Percentiles rank a stretch among this genome's conserved stretches.
These are phyloP conservation scores for Tardiomyces depauwii DNA, from an alignment of 1,139 yeast genomes.

Conservation along the genomic window DNA sequence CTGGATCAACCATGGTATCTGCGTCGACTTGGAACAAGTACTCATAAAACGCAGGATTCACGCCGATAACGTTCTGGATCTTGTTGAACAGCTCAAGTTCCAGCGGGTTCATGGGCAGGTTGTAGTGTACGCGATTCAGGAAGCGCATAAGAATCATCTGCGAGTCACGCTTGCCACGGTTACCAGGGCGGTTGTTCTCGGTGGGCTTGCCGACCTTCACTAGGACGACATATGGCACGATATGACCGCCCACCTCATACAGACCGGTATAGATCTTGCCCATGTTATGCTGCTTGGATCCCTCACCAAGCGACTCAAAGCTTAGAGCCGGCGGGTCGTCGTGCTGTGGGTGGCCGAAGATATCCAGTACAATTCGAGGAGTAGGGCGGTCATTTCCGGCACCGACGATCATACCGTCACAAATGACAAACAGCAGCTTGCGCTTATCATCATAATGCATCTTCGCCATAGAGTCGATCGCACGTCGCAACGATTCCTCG, in stretches of 20 bases:
- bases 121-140: slow-evolving; percentile 31
- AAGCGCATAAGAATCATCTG: slow-evolving; percentile 31
- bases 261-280: slow-evolving; percentile 32
- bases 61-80: slow-evolving; percentile 32
- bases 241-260: slow-evolving; percentile 33
- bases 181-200: slow-evolving; percentile 32
- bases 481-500: slow-evolving; percentile 31
- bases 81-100: slow-evolving; percentile 33
- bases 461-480: slow-evolving; percentile 32
- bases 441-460: slow-evolving; percentile 32
- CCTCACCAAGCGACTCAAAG: slow-evolving; percentile 31
- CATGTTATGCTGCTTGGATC: slow-evolving; percentile 30
- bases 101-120: slow-evolving; percentile 31
- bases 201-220: slow-evolving; percentile 34
- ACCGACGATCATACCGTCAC: slow-evolving; percentile 36
- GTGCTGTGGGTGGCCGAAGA: slow-evolving; percentile 29
- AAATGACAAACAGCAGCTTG: slow-evolving; percentile 28
- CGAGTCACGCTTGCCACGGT: slow-evolving; percentile 35
- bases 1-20: slow-evolving; percentile 30
- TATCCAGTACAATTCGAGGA: slow-evolving; percentile 32
- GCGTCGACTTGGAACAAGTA: slow-evolving; percentile 34
- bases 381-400: slow-evolving; percentile 34
- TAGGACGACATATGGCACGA: slow-evolving; percentile 32
- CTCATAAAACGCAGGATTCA: slow-evolving; percentile 32
- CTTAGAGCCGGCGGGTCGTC: slow-evolving; percentile 30